Evolutionary conservation across 345 rosid species (phyloP), one percentile per base, ranked within the genome.

Genomic region (Eucalyptus curtisii): DNA sequence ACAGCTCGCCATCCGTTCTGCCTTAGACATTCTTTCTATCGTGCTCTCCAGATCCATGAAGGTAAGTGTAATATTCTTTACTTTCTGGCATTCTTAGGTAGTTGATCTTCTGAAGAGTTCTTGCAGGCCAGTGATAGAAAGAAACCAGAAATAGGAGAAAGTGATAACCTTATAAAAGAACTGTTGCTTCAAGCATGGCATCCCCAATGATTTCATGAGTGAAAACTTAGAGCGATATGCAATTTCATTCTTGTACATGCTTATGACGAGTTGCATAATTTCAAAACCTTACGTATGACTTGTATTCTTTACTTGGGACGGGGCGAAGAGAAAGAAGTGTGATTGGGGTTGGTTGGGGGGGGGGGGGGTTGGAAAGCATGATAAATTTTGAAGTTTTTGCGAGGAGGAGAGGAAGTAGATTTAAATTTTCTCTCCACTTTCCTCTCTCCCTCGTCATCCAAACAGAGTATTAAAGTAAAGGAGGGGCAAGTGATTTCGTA

Each of bases 1-100:
- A 92, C 95, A 95, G 90, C 96, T 88, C 89, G 95, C 99, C 85
- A 94, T 98, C 89, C 89, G 87, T 87, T 95, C 98, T 93, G 96
- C 93, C 90, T 94, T 98, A 90, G 97, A 96, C 87, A 90, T 94
- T 89, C 89, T 96, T n/a, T 89, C 91, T 88, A 85, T 81, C 89
- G 92, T 93, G 92, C 95, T 97, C 88, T 93, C 95, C 89, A 94
- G 93, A 85, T 92, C 90, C 86, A 94, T 95, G 15, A 94, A 94
- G 98, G 99, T 96, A 91, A 80, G 89, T 57, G 82, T 64, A 55
- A 45, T 27, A 88, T 40, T 87, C 44, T 24, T 22, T 59, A 68
- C 59, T 86, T 47, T 37, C 59, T 88, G 48, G 37, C 85, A 50
- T 86, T 80, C 79, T 89, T 71, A 7, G 87, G 45, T 17, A 53